Percentiles rank a stretch among this genome's conserved stretches.
Evolutionary conservation across 352 stramenopile species (phyloP).

Genomic region (Blastocystis sp.): DNA sequence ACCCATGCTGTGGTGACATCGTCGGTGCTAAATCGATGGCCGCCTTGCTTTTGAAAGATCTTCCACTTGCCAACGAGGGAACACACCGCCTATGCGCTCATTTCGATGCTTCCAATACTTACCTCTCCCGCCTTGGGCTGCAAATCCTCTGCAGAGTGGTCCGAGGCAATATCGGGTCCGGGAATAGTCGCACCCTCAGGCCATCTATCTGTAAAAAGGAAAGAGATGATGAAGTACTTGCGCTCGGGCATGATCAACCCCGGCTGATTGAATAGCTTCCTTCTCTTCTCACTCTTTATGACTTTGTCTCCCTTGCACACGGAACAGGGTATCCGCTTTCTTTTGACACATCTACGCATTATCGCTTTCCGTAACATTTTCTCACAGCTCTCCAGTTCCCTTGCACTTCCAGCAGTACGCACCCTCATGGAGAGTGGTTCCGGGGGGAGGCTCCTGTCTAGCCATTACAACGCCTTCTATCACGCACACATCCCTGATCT

Average conservation of each 20-base stretch:
- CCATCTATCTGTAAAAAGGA: slow-evolving; percentile 6
- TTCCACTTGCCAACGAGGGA: slow-evolving; percentile 76
- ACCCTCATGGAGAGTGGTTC: slow-evolving; percentile 64
- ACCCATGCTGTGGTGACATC: slow-evolving; percentile 77
- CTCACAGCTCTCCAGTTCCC: slow-evolving; percentile 39
- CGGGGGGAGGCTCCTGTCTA: slow-evolving; percentile 67
- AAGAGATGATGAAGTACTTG: not conserved
- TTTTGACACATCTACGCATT: slow-evolving; percentile 18
- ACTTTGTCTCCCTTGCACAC: slow-evolving; percentile 50
- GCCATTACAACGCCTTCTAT: not conserved
- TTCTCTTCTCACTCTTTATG: slow-evolving; percentile 49
- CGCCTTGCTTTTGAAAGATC: slow-evolving; percentile 75
- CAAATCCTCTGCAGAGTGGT: not conserved
- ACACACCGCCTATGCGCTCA: slow-evolving; percentile 73
- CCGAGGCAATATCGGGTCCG: slow-evolving; percentile 16
- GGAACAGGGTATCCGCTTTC: slow-evolving; percentile 32
- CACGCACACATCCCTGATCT: slow-evolving; percentile 6
- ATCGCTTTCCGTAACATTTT: not conserved
- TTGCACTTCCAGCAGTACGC: slow-evolving; percentile 69
- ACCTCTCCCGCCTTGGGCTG: slow-evolving; percentile 64
- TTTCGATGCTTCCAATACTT: not conserved
- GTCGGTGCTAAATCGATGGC: slow-evolving; percentile 78
- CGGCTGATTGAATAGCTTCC: slow-evolving; percentile 55
- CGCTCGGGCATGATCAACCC: slow-evolving; percentile 63
- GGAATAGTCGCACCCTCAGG: slow-evolving; percentile 40